phyloP scores from a whole-genome alignment of 371 early-diverging fungal species.

The Mucor ambiguus region DNA sequence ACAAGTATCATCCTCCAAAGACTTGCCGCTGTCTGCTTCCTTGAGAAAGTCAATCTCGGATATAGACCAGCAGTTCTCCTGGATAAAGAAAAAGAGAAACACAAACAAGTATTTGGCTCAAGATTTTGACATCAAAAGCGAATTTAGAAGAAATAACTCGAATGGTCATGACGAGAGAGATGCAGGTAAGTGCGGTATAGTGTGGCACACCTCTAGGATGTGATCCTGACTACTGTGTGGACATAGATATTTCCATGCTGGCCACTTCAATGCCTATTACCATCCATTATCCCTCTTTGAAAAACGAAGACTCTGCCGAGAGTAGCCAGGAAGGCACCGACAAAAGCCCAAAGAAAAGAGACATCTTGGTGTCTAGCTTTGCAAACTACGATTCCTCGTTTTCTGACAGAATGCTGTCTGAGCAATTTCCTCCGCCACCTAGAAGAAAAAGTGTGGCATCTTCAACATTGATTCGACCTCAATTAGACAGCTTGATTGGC shows the following conservation, averaged over 20 bases:
- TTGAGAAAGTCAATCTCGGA: conserved; percentile 21
- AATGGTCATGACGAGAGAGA: conserved; percentile 6
- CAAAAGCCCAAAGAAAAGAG: conserved; percentile 13
- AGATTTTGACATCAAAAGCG: conserved; percentile 26
- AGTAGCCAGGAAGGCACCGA: neutral
- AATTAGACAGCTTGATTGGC: conserved; percentile 25
- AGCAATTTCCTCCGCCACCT: conserved; percentile 23
- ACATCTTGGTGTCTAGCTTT: conserved; percentile 27
- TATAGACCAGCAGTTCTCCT: conserved; percentile 20
- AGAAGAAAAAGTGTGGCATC: conserved; percentile 20
- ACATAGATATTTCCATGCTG: conserved; percentile 20
- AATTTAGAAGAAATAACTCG: neutral
- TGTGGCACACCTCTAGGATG: neutral
- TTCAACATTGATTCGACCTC: conserved; percentile 16
- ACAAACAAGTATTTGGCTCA: conserved; percentile 23
- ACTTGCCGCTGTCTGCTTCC: conserved; percentile 17
- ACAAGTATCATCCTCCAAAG: neutral
- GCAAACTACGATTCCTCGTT: conserved; percentile 30
- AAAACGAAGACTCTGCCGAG: conserved; percentile 4
- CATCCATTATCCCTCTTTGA: conserved; percentile 19
- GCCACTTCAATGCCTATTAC: conserved; percentile 34
- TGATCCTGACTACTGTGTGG: neutral
- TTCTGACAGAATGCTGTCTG: conserved; percentile 27
- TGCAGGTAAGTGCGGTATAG: neutral
- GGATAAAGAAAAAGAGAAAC: conserved; percentile 28